Conservation (phyloP, 345 rosid genomes). For the Eucalyptus regnans region DNA sequence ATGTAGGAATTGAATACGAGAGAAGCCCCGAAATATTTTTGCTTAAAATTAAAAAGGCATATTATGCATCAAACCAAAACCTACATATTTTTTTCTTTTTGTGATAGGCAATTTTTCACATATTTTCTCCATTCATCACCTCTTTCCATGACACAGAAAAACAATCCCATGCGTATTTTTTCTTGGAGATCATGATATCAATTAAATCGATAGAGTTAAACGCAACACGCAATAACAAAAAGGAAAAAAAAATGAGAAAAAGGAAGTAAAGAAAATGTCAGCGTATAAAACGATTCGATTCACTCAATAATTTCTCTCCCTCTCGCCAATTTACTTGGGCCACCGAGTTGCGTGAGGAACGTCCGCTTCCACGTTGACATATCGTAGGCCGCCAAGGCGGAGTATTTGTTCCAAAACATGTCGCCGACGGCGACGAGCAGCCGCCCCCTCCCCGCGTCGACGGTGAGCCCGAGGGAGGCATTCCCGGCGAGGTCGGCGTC, state of each 20-base stretch:
- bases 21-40: not conserved
- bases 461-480: constrained; percentile 44
- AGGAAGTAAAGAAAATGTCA: not conserved
- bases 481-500: constrained; percentile 63
- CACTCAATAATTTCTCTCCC: not conserved
- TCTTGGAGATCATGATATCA: not conserved
- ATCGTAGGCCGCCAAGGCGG: constrained; percentile 67
- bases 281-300: not conserved
- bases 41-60: not conserved
- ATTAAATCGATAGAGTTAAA: not conserved
- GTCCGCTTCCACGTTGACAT: constrained; percentile 68
- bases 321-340: constrained; percentile 28
- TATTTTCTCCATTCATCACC: not conserved
- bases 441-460: constrained; percentile 62
- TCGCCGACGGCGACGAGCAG: constrained; percentile 57
- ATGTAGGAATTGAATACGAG: not conserved
- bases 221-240: not conserved
- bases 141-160: not conserved
- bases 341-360: constrained; percentile 52
- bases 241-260: not conserved
- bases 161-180: not conserved
- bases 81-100: not conserved
- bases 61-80: not conserved
- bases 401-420: constrained; percentile 35
- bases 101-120: not conserved